A percentile compares a stretch with the other conserved stretches of the same genome.
Evolutionary conservation across 805 yeast genomes (phyloP).

Genomic region (Yamadazyma ubonensis): DNA sequence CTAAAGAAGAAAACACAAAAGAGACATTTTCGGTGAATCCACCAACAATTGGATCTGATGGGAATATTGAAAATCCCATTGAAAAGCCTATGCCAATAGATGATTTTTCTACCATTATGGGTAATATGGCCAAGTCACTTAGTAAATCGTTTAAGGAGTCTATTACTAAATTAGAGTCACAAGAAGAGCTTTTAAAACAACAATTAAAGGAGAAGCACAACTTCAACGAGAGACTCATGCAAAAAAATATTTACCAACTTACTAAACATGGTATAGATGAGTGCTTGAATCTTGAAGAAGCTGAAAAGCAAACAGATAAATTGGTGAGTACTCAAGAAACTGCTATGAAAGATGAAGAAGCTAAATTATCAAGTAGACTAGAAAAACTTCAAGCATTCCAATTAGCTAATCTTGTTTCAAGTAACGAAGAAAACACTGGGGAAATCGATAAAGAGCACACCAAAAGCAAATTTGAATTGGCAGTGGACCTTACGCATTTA

Average conservation of each 20-base stretch:
- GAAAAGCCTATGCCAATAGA: conserved; percentile 22
- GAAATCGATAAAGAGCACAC: conserved; percentile 14
- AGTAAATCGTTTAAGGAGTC: conserved; percentile 54
- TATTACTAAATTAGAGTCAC: conserved; percentile 38
- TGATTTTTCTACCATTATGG: conserved; percentile 36
- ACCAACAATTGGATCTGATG: conserved; percentile 33
- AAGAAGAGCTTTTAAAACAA: conserved; percentile 44
- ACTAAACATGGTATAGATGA: conserved; percentile 28
- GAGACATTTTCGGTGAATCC: conserved; percentile 31
- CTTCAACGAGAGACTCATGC: conserved; percentile 29
- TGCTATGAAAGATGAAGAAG: conserved; percentile 19
- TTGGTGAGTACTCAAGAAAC: conserved; percentile 17
- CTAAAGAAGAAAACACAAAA: not conserved
- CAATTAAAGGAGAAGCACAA: conserved; percentile 55
- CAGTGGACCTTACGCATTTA: conserved; percentile 42
- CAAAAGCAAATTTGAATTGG: conserved; percentile 20
- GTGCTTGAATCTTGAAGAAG: conserved; percentile 14
- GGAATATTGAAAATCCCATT: conserved; percentile 20
- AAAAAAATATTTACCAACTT: conserved; percentile 22
- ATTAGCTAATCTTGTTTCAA: conserved; percentile 43
- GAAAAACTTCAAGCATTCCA: conserved; percentile 46
- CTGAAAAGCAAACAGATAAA: conserved; percentile 6
- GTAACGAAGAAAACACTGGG: conserved; percentile 29
- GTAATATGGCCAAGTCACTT: conserved; percentile 48
- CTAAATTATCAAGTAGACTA: conserved; percentile 16